Evolutionary conservation across 805 yeast species (phyloP), one percentile per base, ranked within the genome.

Genomic region (Isabelozyma gotoi): DNA sequence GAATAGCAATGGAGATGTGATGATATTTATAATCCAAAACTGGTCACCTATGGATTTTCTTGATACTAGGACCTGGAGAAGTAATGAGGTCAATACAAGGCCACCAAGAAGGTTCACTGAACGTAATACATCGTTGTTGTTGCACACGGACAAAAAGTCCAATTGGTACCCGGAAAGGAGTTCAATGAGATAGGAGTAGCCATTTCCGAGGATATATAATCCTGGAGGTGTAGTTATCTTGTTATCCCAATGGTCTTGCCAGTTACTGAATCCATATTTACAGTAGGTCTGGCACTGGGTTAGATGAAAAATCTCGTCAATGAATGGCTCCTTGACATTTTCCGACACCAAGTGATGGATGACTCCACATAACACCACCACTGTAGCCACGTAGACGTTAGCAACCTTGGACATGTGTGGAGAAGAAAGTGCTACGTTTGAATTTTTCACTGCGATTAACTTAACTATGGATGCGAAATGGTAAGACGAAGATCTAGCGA

Each of bases 221-320:
- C 98, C 99, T 1, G 98, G 98, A 1, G 99, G 99, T 0, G 99
- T 94, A 2, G 99, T 92, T 59, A 94, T 89, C 58, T 92, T 91
- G 10, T 82, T 75, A 61, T 94, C 89, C 96, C 96, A 90, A 8
- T 20, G 14, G 7, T 36, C 39, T 12, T 11, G 7, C 94, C 95
- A 88, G 1, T 67, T 55, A n/a, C 49, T 42, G 66, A 82, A 89
- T 40, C 80, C 68, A 10, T 84, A 85, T 1, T 60, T 51, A 46
- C 88, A 77, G 56, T 85, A 90, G 38, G 69, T 73, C 45, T 79
- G 73, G 5, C 95, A 82, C 70, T 94, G 98, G 6, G 82, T 80
- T 17, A 88, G 73, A 59, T 94, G 99, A 65, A 92, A 92, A 10
- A 78, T 72, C 62, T 94, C 99, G 67, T 94, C 96, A 57, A 80